phyloP scores from a whole-genome alignment of 805 yeast genomes.

The Scheffersomyces ergatensis region DNA sequence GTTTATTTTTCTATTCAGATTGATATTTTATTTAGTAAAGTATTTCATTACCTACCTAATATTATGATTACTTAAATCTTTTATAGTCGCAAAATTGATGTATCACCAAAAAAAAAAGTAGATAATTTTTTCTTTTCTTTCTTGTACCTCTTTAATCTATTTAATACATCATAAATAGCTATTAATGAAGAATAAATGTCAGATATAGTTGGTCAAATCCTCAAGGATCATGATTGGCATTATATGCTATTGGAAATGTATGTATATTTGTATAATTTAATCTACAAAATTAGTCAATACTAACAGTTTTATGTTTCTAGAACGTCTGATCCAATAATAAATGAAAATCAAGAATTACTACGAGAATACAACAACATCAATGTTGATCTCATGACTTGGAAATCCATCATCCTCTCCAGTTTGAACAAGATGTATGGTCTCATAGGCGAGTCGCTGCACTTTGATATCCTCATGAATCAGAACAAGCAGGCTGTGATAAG shows the following conservation, averaged over 20 bases:
- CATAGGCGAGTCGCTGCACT: slow-evolving; percentile 30
- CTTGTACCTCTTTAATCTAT: no score
- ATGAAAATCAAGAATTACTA: background rate
- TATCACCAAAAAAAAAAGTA: no score
- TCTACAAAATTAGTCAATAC: background rate
- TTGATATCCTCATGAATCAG: slow-evolving; percentile 20
- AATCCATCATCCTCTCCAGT: slow-evolving; percentile 18
- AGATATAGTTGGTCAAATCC: background rate
- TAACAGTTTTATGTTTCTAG: slow-evolving; percentile 4
- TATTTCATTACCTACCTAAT: no score
- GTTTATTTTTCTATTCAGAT: no score
- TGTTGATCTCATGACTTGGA: slow-evolving; percentile 33
- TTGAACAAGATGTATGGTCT: slow-evolving; percentile 30
- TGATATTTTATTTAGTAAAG: no score
- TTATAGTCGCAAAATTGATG: no score
- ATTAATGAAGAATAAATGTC: no score
- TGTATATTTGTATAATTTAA: slow-evolving; percentile 10
- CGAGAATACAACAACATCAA: slow-evolving; percentile 11
- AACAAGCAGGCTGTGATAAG: slow-evolving; percentile 18
- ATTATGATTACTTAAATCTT: no score
- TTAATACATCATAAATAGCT: no score
- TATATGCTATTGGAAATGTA: slow-evolving; percentile 21
- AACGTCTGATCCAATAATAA: slow-evolving; percentile 5
- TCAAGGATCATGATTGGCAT: slow-evolving; percentile 16
- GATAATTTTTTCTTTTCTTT: no score